Evolutionary conservation across 129 eudicot genomes (phyloP).

Genomic region (Pulicaria dysenterica): DNA sequence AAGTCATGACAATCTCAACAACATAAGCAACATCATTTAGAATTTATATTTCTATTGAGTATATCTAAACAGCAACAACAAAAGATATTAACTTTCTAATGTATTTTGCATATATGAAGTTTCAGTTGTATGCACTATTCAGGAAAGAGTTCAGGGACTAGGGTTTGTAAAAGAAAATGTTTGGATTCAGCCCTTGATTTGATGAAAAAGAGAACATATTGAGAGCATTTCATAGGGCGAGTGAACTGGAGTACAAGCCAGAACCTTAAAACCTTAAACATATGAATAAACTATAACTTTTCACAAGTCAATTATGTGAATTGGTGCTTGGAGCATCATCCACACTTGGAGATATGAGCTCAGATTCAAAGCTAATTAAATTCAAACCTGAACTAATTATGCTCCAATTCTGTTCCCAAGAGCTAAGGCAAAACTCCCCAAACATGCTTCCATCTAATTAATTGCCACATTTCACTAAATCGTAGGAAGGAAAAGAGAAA

Average conservation of each 20-base stretch:
- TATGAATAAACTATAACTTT: conserved; percentile 11
- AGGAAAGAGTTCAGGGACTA: too few relatives aligned
- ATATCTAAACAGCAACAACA: too few relatives aligned
- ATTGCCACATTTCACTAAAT: conserved; percentile 8
- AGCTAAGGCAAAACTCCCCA: not conserved
- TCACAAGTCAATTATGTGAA: not conserved
- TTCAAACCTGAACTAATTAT: not conserved
- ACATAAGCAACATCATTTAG: too few relatives aligned
- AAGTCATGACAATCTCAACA: too few relatives aligned
- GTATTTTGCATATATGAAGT: too few relatives aligned
- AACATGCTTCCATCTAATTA: conserved; percentile 23
- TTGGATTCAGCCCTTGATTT: too few relatives aligned
- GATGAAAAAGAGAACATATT: too few relatives aligned
- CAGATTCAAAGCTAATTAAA: not conserved
- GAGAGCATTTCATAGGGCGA: not conserved
- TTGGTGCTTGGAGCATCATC: not conserved
- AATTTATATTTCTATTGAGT: too few relatives aligned
- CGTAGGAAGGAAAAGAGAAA: not conserved
- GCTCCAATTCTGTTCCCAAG: not conserved
- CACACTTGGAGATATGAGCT: not conserved
- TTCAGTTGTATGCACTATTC: too few relatives aligned
- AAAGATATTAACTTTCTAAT: too few relatives aligned
- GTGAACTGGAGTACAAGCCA: not conserved
- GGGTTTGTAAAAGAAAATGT: too few relatives aligned
- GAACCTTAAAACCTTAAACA: conserved; percentile 8